Conservation (phyloP, 805 yeast species). For the Wickerhamomyces ciferrii region DNA sequence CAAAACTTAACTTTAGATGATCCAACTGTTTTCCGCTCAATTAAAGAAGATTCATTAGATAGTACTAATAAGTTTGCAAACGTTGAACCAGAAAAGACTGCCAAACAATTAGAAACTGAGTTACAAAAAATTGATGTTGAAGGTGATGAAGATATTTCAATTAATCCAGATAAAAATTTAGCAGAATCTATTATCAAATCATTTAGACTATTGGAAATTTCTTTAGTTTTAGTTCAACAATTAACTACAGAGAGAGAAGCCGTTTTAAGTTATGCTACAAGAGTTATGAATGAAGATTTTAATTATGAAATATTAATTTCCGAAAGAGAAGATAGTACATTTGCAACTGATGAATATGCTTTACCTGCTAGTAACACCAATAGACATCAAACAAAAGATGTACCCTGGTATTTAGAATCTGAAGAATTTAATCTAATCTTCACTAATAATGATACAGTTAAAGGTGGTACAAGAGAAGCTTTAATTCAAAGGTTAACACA, state of each 20-base stretch:
- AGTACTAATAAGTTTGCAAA: constrained; percentile 30
- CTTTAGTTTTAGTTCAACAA: constrained; percentile 41
- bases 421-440: constrained; percentile 56
- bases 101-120: constrained; percentile 39
- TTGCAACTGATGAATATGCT: constrained; percentile 19
- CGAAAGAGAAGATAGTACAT: constrained; percentile 32
- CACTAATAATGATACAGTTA: constrained; percentile 65
- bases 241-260: constrained; percentile 68
- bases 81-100: constrained; percentile 40
- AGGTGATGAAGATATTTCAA: constrained; percentile 28
- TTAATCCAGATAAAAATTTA: constrained; percentile 25
- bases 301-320: constrained; percentile 52
- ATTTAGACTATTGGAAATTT: constrained; percentile 27
- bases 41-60: constrained; percentile 42
- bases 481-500: constrained; percentile 76
- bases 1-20: constrained; percentile 69
- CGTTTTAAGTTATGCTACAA: constrained; percentile 64
- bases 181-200: constrained; percentile 26
- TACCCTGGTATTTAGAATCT: constrained; percentile 70
- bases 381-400: constrained; percentile 28
- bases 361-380: constrained; percentile 22
- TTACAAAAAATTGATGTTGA: constrained; percentile 43
- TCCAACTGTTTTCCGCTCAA: constrained; percentile 66
- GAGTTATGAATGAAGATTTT: constrained; percentile 73
- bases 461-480: constrained; percentile 81